A percentile compares a stretch with the other conserved stretches of the same genome.
Evolutionary conservation across 306 rosid genomes (phyloP).

Genomic region (Hippophae tibetana): DNA sequence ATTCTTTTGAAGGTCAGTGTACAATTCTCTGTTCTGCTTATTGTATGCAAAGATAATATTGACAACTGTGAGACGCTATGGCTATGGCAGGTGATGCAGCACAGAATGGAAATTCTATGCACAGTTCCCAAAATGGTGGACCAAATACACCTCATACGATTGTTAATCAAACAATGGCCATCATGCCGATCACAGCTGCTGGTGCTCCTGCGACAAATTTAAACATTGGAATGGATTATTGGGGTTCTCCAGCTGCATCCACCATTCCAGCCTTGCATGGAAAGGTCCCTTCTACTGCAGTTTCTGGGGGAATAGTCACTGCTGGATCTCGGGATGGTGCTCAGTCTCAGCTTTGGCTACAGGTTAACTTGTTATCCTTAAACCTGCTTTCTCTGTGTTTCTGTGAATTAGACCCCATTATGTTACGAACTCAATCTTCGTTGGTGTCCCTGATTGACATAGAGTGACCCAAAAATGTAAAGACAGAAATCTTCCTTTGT

Average conservation of each 20-base stretch:
- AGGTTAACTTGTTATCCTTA: slow-evolving; percentile 37
- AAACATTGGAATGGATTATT: slow-evolving; percentile 97
- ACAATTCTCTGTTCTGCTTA: slow-evolving; percentile 20
- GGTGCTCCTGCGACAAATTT: slow-evolving; percentile 84
- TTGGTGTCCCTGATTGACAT: no score
- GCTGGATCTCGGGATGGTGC: slow-evolving; percentile 78
- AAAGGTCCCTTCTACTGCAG: slow-evolving; percentile 74
- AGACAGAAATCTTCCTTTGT: no score
- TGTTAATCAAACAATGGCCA: slow-evolving; percentile 59
- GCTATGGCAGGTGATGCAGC: slow-evolving; percentile 56
- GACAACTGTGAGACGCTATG: slow-evolving; percentile 9
- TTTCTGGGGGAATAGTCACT: slow-evolving; percentile 64
- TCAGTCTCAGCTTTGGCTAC: slow-evolving; percentile 85
- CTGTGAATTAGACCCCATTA: not conserved
- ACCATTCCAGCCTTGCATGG: slow-evolving; percentile 54
- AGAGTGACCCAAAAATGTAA: no score
- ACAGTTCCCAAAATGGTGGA: slow-evolving; percentile 74
- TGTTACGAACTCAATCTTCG: no score
- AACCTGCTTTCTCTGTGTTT: not conserved
- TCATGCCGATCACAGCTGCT: slow-evolving; percentile 50
- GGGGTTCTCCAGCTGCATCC: slow-evolving; percentile 75
- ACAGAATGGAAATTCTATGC: slow-evolving; percentile 69
- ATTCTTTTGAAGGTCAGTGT: slow-evolving; percentile 76
- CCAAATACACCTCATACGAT: slow-evolving; percentile 48
- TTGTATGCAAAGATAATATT: slow-evolving; percentile 8